phyloP scores from a whole-genome alignment of 2,329 filamentous ascomycete genomes.

The Aspergillus thermomutatus region DNA sequence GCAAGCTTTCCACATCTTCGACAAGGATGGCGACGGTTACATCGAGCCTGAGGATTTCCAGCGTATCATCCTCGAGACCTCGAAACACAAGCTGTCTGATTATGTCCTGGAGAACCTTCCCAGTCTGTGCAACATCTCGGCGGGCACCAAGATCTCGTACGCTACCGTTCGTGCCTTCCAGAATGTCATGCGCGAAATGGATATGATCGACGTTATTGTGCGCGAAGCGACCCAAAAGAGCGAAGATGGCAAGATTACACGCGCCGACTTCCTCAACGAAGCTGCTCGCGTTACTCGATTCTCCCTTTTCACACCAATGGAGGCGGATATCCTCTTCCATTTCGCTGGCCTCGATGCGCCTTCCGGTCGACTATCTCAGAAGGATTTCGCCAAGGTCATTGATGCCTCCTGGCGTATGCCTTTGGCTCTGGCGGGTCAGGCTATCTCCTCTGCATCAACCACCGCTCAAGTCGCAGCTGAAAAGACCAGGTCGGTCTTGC shows the following conservation, averaged over 20 bases:
- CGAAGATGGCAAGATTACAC: slow-evolving; percentile 85
- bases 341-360: slow-evolving; percentile 91
- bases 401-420: slow-evolving; percentile 84
- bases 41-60: slow-evolving; percentile 96
- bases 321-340: slow-evolving; percentile 97
- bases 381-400: slow-evolving; percentile 90
- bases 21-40: slow-evolving; percentile 88
- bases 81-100: slow-evolving; percentile 94
- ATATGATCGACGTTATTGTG: slow-evolving; percentile 90
- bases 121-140: slow-evolving; percentile 90
- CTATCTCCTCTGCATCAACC: slow-evolving; percentile 39
- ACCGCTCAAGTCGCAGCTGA: slow-evolving; percentile 54
- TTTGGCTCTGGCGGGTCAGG: slow-evolving; percentile 52
- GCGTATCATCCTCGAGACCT: slow-evolving; percentile 90
- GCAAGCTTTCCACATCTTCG: slow-evolving; percentile 89
- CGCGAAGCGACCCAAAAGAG: slow-evolving; percentile 82
- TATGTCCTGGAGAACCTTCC: slow-evolving; percentile 87
- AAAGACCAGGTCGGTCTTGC: slow-evolving; percentile 56
- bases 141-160: slow-evolving; percentile 91
- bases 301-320: slow-evolving; percentile 96
- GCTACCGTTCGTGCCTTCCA: slow-evolving; percentile 97
- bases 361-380: slow-evolving; percentile 75
- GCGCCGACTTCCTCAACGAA: slow-evolving; percentile 91
- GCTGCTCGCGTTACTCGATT: slow-evolving; percentile 88
- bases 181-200: slow-evolving; percentile 97